These are phyloP conservation scores for Cordyceps militaris DNA, from an alignment of 2,329 filamentous ascomycete species.

Conservation along the genomic window DNA sequence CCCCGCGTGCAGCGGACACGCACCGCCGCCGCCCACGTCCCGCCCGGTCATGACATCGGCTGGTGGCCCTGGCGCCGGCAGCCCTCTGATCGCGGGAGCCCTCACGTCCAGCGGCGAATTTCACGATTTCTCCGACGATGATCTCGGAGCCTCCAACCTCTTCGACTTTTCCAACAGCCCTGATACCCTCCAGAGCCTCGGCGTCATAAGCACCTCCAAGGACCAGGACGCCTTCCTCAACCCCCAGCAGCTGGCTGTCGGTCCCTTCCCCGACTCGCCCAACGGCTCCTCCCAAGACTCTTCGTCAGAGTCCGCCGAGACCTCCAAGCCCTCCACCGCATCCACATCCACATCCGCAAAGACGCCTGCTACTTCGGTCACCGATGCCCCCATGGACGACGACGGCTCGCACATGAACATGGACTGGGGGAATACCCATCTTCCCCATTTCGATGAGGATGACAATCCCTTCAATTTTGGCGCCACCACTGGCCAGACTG, in stretches of 20 bases:
- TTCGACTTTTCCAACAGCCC: slow-evolving; percentile 32
- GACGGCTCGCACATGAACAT: slow-evolving; percentile 33
- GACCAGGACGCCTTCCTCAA: slow-evolving; percentile 27
- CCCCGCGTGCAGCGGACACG: slow-evolving; percentile 16
- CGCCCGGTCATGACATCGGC: slow-evolving; percentile 31
- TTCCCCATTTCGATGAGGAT: slow-evolving; percentile 31
- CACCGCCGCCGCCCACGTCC: slow-evolving; percentile 8
- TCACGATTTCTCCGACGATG: slow-evolving; percentile 32
- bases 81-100: slow-evolving; percentile 33
- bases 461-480: slow-evolving; percentile 31
- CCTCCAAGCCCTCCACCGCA: slow-evolving; percentile 39
- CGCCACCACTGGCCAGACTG: slow-evolving; percentile 20
- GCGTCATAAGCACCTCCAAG: slow-evolving; percentile 22
- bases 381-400: slow-evolving; percentile 36
- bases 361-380: slow-evolving; percentile 30
- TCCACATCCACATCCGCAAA: slow-evolving; percentile 36
- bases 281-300: slow-evolving; percentile 41
- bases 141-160: slow-evolving; percentile 25
- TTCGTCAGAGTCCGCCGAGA: slow-evolving; percentile 45
- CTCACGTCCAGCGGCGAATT: slow-evolving; percentile 31
- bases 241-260: slow-evolving; percentile 28
- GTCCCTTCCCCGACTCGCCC: slow-evolving; percentile 36
- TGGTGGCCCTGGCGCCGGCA: slow-evolving; percentile 25
- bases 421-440: slow-evolving; percentile 35
- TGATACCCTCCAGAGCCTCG: slow-evolving; percentile 30